Conservation (phyloP, 2,329 filamentous ascomycete species). For the Epichloe gansuensis region DNA sequence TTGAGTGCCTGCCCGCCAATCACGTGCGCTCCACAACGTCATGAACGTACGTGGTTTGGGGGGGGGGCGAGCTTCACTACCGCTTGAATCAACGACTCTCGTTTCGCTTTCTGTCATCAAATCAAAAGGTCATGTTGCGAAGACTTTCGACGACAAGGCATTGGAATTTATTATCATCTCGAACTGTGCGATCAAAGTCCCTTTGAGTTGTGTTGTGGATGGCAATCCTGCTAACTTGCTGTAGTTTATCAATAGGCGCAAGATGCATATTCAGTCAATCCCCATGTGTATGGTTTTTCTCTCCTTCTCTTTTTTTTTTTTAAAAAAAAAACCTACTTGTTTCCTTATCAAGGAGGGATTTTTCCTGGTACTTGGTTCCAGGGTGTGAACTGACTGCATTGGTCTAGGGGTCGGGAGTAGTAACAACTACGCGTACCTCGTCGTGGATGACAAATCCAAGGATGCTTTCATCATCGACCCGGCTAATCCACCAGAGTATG, state of each 20-base stretch:
- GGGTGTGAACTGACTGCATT: background rate
- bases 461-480: conserved; percentile 72
- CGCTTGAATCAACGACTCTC: background rate
- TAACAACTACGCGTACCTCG: conserved; percentile 78
- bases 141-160: background rate
- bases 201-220: background rate
- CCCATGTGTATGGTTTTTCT: conserved; percentile 58
- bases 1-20: background rate
- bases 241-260: conserved; percentile 10
- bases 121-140: background rate
- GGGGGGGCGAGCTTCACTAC: background rate
- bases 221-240: background rate
- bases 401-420: conserved; percentile 56
- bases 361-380: background rate
- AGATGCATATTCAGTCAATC: conserved; percentile 78
- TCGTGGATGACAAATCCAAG: conserved; percentile 65
- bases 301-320: background rate
- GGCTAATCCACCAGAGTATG: conserved; percentile 66
- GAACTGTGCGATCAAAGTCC: background rate
- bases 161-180: background rate
- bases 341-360: background rate
- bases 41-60: background rate
- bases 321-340: background rate
- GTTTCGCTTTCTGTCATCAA: background rate
- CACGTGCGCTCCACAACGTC: background rate